phyloP scores from a whole-genome alignment of 306 rosid species.

The Canavalia ensiformis region DNA sequence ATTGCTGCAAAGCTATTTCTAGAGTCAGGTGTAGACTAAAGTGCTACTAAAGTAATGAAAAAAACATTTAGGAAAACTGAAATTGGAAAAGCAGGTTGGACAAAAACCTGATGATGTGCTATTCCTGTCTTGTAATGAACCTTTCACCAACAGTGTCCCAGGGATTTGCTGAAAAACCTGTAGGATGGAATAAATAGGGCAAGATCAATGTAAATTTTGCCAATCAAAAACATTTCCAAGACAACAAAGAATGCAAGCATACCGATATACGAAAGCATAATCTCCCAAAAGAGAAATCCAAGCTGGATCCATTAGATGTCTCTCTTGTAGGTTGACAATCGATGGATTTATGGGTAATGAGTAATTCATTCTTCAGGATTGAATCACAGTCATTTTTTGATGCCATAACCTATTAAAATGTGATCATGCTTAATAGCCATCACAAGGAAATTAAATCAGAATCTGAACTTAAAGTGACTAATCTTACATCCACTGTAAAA shows the following conservation, averaged over 20 bases:
- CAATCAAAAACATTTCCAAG: constrained; percentile 42
- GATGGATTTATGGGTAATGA: constrained; percentile 42
- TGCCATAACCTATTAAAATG: constrained; percentile 60
- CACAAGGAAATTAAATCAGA: constrained; percentile 27
- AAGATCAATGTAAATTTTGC: constrained; percentile 36
- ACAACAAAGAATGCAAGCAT: constrained; percentile 42
- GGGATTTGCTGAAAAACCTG: constrained; percentile 94
- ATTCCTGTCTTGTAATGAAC: constrained; percentile 72
- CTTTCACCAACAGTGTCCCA: constrained; percentile 86
- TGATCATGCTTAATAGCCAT: constrained; percentile 24
- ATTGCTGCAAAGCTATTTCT: constrained; percentile 25
- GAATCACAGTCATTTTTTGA: constrained; percentile 63
- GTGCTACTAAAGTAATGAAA: constrained; percentile 21
- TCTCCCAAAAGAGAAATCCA: constrained; percentile 45
- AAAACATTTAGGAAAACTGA: neutral
- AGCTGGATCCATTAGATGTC: constrained; percentile 50
- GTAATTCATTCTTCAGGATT: constrained; percentile 60
- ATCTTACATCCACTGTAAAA: constrained; percentile 78
- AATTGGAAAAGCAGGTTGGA: constrained; percentile 15
- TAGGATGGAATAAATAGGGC: constrained; percentile 1
- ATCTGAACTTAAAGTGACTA: constrained; percentile 30
- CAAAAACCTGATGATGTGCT: constrained; percentile 69
- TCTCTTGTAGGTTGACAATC: constrained; percentile 49
- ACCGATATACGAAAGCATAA: constrained; percentile 70
- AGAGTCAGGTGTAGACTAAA: neutral